Evolutionary conservation across 2,329 filamentous ascomycete species (phyloP), one percentile per base, ranked within the genome.

Genomic region (Colletotrichum trifolii): DNA sequence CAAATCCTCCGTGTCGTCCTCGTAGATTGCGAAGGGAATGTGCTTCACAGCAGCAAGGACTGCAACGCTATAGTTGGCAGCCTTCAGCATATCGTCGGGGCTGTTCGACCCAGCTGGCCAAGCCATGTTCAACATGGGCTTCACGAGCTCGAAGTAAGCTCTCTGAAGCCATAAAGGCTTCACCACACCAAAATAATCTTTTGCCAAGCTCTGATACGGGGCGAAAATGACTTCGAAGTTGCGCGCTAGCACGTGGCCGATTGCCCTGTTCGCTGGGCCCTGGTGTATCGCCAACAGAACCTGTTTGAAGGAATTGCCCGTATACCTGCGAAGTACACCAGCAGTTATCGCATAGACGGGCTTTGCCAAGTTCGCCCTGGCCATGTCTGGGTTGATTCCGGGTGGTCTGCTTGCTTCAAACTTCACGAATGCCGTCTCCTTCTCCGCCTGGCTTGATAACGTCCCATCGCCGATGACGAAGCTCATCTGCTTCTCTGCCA

Each of bases 141-240:
- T 78, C 33, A 79, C 78, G 8, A 85, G 72, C 53, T 82, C 76
- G 50, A 80, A 75, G 70, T 85, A 86, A 2, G 81, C 73, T 72
- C 83, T 84, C 64, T 86, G 84, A 64, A 77, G 73, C 78, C 80
- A 82, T 1, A 85, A 74, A 4, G 79, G 79, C 67, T 80, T 82
- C 2, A 79, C 67, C 45, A 33, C 67, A 4, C 81, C 81, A 60
- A 81, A 82, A 67, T 76, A 78, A 5, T 80, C 77, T 50, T 79
- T 73, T 13, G 72, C 74, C 2, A 84, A 73, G 36, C 76, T 73
- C 2, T 72, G 71, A 56, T 80, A 79, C 5, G 78, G 74, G 3
- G 76, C 75, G 46, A 83, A 77, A 8, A 85, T 71, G 54, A 78
- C 74, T 34, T 83, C 79, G 13, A 85, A 70, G 1, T 77, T 75